Base-by-base conservation (phyloP, 257 asterid species). In the Scutellaria baicalensis region DNA sequence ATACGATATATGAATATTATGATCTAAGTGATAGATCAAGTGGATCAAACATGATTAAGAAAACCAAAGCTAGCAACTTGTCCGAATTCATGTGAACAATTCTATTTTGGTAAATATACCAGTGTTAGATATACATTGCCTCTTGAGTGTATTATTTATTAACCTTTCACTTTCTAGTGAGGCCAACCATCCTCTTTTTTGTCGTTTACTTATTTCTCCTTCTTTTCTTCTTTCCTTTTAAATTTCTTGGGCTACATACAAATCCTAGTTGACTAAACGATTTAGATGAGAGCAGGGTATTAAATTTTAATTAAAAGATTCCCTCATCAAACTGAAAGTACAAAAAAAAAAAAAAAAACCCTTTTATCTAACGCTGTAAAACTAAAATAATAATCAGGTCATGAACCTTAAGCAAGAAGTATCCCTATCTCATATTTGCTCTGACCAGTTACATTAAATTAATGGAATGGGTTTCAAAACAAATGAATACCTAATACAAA, bases 81-180 rank as follows among this genome's bases (percentile, higher is more conserved):
- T n/a, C n/a, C n/a, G n/a, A n/a, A n/a, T n/a, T n/a, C n/a, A n/a
- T n/a, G n/a, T n/a, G n/a, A n/a, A n/a, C n/a, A n/a, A n/a, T n/a
- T n/a, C n/a, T n/a, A n/a, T n/a, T n/a, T n/a, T n/a, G n/a, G n/a
- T n/a, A n/a, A n/a, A n/a, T n/a, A n/a, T n/a, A n/a, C n/a, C n/a
- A n/a, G n/a, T n/a, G n/a, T n/a, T 18, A 50, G 14, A 57, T 23
- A 17, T n/a, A 42, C 38, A 8, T n/a, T 64, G 61, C 38, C 66
- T 66, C 70, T 64, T 43, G 36, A 38, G 13, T 27, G 13, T 27
- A 27, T 5, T 27, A 27, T 27, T 27, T 16, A 36, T 59, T 72
- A 77, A 50, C 82, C 82, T 64, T 74, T 78, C 77, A 59, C 74
- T 49, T 69, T 48, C 21, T 9, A 14, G 51, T 40, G 62, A 50